Conservation (phyloP, 169 alveolate genomes). For the Cryptosporidium sp. region DNA sequence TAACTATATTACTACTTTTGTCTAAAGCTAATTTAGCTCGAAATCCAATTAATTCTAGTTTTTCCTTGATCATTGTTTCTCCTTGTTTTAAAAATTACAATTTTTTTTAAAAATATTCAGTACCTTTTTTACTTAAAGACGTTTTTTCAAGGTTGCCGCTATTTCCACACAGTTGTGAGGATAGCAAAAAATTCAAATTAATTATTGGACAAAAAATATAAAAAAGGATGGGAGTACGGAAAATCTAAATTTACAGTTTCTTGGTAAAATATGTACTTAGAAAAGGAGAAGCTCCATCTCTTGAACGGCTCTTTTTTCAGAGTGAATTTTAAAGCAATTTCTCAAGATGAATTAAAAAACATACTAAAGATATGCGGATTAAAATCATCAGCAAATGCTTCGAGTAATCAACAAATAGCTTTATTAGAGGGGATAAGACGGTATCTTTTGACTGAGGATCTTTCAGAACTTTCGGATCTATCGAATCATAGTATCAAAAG, state of each 20-base stretch:
- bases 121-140: not conserved
- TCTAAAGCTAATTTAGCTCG: not conserved
- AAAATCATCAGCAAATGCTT: conserved; percentile 42
- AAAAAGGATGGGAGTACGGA: not conserved
- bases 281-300: conserved; percentile 24
- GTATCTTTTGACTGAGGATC: conserved; percentile 46
- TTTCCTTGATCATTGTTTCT: not conserved
- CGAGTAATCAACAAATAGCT: conserved; percentile 19
- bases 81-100: not conserved
- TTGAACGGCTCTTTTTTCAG: conserved; percentile 63
- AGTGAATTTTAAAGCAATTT: conserved; percentile 25
- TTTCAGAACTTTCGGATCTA: not conserved
- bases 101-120: not conserved
- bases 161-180: conserved; percentile 2
- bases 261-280: conserved; percentile 27
- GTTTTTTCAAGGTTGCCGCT: not conserved
- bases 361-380: conserved; percentile 55
- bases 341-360: conserved; percentile 20
- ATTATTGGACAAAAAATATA: not conserved
- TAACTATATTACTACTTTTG: too few species aligned
- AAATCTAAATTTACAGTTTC: not conserved
- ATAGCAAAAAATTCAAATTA: not conserved
- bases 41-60: not conserved
- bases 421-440: conserved; percentile 34
- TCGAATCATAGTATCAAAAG: not conserved